phyloP scores from a whole-genome alignment of 1,284 basidiomycete species.

The Cutaneotrichosporon cavernicola region DNA sequence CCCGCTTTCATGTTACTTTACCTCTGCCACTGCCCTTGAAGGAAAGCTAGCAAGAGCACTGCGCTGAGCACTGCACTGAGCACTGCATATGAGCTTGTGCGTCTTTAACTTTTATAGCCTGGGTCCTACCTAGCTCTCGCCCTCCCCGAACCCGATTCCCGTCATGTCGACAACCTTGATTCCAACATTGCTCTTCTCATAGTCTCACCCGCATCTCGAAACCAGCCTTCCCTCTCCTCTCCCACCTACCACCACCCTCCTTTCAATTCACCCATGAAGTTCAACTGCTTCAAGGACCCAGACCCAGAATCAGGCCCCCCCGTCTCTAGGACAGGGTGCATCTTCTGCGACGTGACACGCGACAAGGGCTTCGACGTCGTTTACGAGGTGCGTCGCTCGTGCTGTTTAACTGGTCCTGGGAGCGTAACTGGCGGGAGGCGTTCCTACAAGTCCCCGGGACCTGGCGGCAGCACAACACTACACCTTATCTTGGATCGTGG shows the following conservation, averaged over 20 bases:
- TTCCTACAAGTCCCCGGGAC: neutral
- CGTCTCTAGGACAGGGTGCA: constrained; percentile 43
- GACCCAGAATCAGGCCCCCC: constrained; percentile 8
- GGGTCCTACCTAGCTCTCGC: neutral
- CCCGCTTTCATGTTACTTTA: neutral
- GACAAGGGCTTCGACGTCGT: constrained; percentile 64
- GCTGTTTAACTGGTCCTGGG: neutral
- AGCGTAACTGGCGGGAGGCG: neutral
- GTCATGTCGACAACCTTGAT: constrained; percentile 1
- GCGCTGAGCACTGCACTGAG: neutral
- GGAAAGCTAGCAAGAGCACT: too few relatives aligned
- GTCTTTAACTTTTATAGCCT: neutral
- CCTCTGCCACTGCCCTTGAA: too few relatives aligned
- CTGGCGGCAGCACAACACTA: neutral
- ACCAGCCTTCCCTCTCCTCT: neutral
- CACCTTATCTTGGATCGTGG: neutral
- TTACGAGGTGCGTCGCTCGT: constrained; percentile 57
- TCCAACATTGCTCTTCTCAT: neutral
- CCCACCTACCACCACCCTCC: neutral
- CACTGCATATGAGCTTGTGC: neutral
- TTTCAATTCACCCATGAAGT: constrained; percentile 6
- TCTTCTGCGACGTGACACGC: constrained; percentile 61
- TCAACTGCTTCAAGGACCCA: constrained; percentile 16
- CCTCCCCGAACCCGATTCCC: neutral
- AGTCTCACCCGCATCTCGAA: neutral